These are phyloP conservation scores for Rhynchospora breviuscula DNA, from an alignment of 176 grass and related monocot species.

Conservation along the genomic window DNA sequence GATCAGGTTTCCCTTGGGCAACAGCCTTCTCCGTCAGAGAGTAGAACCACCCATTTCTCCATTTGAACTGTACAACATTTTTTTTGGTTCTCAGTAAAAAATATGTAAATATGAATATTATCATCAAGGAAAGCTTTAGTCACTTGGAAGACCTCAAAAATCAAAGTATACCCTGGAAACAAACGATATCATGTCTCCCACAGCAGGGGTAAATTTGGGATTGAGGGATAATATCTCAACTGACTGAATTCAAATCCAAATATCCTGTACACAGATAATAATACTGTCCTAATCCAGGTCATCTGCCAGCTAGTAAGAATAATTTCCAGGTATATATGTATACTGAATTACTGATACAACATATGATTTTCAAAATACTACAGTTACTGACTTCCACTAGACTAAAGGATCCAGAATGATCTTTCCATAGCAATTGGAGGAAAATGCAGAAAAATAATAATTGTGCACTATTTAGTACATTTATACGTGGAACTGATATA, in stretches of 20 bases:
- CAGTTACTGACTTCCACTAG: background rate
- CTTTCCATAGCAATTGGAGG: too few relatives aligned
- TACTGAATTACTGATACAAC: too few relatives aligned
- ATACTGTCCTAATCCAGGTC: background rate
- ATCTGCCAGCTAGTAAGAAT: background rate
- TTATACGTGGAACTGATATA: background rate
- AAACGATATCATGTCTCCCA: background rate
- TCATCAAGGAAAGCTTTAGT: background rate
- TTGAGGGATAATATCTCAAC: too few relatives aligned
- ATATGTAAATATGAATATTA: background rate
- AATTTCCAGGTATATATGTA: background rate
- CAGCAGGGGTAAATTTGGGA: background rate
- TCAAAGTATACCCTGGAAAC: background rate
- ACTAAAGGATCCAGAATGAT: background rate
- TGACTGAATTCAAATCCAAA: too few relatives aligned
- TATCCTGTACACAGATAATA: background rate
- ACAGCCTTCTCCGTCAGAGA: constrained; percentile 70
- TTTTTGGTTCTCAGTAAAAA: background rate
- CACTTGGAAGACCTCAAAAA: background rate
- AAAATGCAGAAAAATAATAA: background rate
- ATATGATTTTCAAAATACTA: background rate
- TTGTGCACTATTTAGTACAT: background rate
- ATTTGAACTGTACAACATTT: constrained; percentile 63
- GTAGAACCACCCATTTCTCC: constrained; percentile 96
- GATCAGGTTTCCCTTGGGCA: constrained; percentile 52